Evolutionary conservation across 352 stramenopile species (phyloP), one percentile per base, ranked within the genome.

Genomic region (Bremia lactucae): DNA sequence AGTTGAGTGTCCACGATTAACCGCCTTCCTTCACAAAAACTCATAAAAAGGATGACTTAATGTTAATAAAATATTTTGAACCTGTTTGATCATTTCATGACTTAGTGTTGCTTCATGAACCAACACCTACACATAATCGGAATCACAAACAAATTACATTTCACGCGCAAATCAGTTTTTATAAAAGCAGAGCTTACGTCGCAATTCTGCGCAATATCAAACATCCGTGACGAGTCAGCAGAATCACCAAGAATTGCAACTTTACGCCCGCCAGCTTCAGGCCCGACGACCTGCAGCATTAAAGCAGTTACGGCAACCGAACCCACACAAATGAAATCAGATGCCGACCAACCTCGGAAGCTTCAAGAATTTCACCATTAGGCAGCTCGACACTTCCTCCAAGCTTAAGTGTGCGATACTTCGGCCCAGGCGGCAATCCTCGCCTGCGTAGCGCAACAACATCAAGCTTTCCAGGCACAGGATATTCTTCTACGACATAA

Each of bases 341-440:
- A 26, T 33, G n/a, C 20, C 16, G 0, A 49, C 40, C 7, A 57
- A 95, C 84, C 52, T 97, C 72, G 10, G 72, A 62, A 5, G 87
- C 75, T 36, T 80, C 52, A n/a, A 97, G 58, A 2, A 60, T 52
- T 18, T 73, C 62, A 22, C 85, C 75, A 53, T 85, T 78, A 0
- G 71, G 59, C 36, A 97, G 75, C 6, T 77, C 84, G 16, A 97
- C 73, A 39, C 50, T 73, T 20, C 80, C 65, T 15, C 93, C 93
- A 20, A 75, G 42, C 57, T 98, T 97, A 10, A 98, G 59, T 62
- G 81, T 46, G 14, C 68, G 68, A 63, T 95, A 98, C 24, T 94
- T 55, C 6, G 88, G 93, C 41, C 93, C 93, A 29, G 71, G 76
- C 6, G 69, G 72, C n/a, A 98, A 55, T 0, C 87, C 84, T 22